Conservation (phyloP, 169 alveolate species). For the Eimeria maxima region DNA sequence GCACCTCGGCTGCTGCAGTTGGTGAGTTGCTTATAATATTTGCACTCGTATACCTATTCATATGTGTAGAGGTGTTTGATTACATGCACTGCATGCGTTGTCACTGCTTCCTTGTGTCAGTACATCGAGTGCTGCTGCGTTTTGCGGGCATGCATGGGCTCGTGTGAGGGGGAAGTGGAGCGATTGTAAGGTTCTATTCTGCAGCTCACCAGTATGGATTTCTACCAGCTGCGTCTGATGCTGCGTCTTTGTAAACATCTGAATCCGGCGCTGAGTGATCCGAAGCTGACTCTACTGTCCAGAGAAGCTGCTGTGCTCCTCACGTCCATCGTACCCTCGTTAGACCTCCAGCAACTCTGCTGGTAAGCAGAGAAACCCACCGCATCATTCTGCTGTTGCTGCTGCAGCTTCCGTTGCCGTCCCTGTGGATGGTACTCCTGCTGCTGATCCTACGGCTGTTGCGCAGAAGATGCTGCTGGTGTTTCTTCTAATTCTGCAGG, state of each 20-base stretch:
- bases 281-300: neutral
- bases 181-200: neutral
- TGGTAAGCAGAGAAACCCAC: neutral
- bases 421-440: neutral
- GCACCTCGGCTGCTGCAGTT: constrained; percentile 25
- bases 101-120: neutral
- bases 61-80: too few relatives aligned
- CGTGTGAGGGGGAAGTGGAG: neutral
- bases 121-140: neutral
- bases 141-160: neutral
- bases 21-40: neutral
- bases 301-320: constrained; percentile 25
- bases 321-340: neutral
- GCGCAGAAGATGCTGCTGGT: neutral
- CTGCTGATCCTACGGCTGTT: neutral
- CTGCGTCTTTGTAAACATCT: constrained; percentile 26
- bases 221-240: constrained; percentile 59
- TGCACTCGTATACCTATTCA: neutral
- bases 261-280: constrained; percentile 5
- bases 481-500: neutral
- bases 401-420: neutral
- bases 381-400: too few relatives aligned
- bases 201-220: constrained; percentile 30
- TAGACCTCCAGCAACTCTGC: constrained; percentile 59
- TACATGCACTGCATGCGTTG: neutral